Base-by-base conservation (phyloP, 1,139 yeast species). In the Yamadazyma aaseri region DNA sequence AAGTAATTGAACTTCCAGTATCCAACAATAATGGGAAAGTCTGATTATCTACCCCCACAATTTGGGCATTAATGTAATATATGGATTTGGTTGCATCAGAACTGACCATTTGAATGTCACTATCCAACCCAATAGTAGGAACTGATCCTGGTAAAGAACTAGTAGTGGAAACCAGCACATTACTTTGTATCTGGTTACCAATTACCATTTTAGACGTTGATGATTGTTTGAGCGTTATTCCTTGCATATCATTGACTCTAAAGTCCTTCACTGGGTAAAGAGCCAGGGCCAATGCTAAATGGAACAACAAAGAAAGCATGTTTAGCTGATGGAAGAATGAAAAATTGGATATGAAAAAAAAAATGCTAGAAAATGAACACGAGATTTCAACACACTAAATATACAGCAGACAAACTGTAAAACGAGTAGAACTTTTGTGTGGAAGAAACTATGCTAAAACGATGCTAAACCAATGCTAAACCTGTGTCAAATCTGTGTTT, bases 1-100 rank as follows among this genome's bases (percentile, higher is more conserved):
- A 81, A 2, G 80, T 55, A 40, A 78, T 72, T 24, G 80, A 77
- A 23, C 83, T 76, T 2, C 85, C 86, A 0, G 87, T 80, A 51
- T 81, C 87, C 17, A 81, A 58, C 12, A 81, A 64, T 28, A 81
- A 57, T 5, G 76, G 74, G 48, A 70, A 79, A 20, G 58, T 59
- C 21, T 55, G 55, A 14, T 58, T 47, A 30, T 65, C 70, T 17
- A 60, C 51, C 6, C 66, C 59, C n/a, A 36, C 17, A 2, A 61
- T 36, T 8, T 51, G 36, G 11, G 51, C 34, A 24, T 52, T 47
- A 23, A 60, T 28, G 40, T 50, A 61, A 40, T 53, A 60, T 17
- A 59, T 55, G 9, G 65, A 55, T 29, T 52, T 50, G 18, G 56
- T 41, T 20, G 35, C 39, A 40, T 60, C 66, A 4, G 65, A 53